Base-by-base conservation (phyloP, 2,329 filamentous ascomycete species). In the Penicillium vulpinum region DNA sequence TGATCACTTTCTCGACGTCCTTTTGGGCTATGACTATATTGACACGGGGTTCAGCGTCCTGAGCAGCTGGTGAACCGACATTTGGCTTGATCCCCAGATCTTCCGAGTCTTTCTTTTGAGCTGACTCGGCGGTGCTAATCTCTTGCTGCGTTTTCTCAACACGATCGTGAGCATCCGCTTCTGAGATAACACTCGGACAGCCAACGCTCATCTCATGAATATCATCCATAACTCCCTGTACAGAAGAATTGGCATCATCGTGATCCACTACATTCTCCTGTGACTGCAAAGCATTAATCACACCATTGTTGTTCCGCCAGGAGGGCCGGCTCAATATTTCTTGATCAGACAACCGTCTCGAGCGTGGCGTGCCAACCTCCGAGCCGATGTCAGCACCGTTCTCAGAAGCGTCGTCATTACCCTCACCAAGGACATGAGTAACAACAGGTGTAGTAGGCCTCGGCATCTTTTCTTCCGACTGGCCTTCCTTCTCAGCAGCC, bases 301-400 rank as follows among this genome's bases (percentile, higher is more conserved):
- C 51, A 13, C 43, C 50, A 31, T 58, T 56, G 10, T 60, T 61
- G 44, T 50, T 69, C 11, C 57, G 62, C 49, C 61, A 61, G 10
- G 73, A 74, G 6, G 68, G 44, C 28, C 62, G 62, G 44, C 62
- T 68, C 46, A 68, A 56, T 15, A 69, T 47, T 10, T 68, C 69
- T 21, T 52, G 59, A 51, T 73, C 67, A 55, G 71, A 69, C 35
- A 74, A 43, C 36, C 67, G 57, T 57, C 72, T 70, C 11, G 70
- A 72, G 48, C 67, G 61, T 52, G 66, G 54, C 40, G 72, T 63
- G 22, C 63, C 65, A 24, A 63, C 61, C 41, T 78, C 70, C 4
- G 70, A 71, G 31, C 73, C 70, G 61, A 79, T 64, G 67, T 77
- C 68, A 29, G 89, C 89, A 3, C 88, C 90, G 21, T 90, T 79